phyloP scores from a whole-genome alignment of 805 yeast species.

The Cyberlindnera maclurae region DNA sequence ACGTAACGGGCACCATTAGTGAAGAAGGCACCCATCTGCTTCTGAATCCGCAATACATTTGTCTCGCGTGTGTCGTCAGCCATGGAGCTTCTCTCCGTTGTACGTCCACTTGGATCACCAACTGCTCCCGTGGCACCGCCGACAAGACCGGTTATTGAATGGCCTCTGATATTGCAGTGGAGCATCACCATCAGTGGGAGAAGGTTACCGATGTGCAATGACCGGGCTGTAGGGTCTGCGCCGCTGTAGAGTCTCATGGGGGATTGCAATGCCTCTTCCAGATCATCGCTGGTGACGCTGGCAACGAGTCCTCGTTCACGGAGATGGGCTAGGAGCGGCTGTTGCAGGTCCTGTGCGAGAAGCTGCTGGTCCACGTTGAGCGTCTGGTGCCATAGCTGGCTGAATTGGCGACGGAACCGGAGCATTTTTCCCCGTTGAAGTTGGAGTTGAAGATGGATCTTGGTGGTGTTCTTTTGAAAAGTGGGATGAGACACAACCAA shows the following conservation, averaged over 20 bases:
- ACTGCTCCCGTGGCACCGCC: slow-evolving; percentile 96
- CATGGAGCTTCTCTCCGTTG: slow-evolving; percentile 62
- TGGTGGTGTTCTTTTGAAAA: too few relatives aligned
- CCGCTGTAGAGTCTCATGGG: slow-evolving; percentile 76
- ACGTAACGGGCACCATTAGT: slow-evolving; percentile 58
- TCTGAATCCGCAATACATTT: slow-evolving; percentile 53
- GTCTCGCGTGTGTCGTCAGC: slow-evolving; percentile 40
- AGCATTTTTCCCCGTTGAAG: neutral
- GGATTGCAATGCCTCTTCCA: slow-evolving; percentile 22
- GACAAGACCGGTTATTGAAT: slow-evolving; percentile 72
- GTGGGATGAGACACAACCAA: too few relatives aligned
- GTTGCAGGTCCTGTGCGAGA: slow-evolving; percentile 25
- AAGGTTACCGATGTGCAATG: slow-evolving; percentile 86
- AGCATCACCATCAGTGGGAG: slow-evolving; percentile 79
- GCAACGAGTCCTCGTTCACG: slow-evolving; percentile 41
- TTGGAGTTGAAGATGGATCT: neutral
- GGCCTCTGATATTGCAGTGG: slow-evolving; percentile 83
- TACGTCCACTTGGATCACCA: slow-evolving; percentile 94
- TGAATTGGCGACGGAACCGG: slow-evolving; percentile 1
- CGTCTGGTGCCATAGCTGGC: slow-evolving; percentile 11
- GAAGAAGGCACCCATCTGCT: slow-evolving; percentile 59
- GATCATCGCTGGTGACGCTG: slow-evolving; percentile 31
- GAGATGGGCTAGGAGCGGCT: slow-evolving; percentile 35
- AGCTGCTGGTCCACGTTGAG: slow-evolving; percentile 17
- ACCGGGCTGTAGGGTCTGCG: slow-evolving; percentile 90